Evolutionary conservation across 2,329 filamentous ascomycete genomes (phyloP).

Genomic region (Xylariaceae sp.): DNA sequence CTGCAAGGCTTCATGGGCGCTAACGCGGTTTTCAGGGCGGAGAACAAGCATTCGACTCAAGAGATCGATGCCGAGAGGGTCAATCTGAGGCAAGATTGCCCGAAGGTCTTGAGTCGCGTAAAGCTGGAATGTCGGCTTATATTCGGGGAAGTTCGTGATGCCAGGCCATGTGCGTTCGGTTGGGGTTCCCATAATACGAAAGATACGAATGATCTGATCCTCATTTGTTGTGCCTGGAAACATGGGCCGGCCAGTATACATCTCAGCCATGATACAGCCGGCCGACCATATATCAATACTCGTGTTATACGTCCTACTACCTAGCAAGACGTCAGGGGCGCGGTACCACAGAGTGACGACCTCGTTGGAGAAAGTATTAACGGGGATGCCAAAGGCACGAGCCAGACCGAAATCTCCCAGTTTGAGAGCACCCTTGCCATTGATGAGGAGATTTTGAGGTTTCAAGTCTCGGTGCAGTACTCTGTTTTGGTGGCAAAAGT

Average conservation of each 20-base stretch:
- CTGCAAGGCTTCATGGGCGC: slow-evolving; percentile 76
- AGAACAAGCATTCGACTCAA: slow-evolving; percentile 89
- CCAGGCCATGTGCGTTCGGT: slow-evolving; percentile 94
- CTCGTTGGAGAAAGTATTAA: slow-evolving; percentile 97
- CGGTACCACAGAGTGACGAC: slow-evolving; percentile 98
- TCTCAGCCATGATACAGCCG: slow-evolving; percentile 99
- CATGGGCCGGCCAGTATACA: slow-evolving; percentile 92
- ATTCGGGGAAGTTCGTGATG: slow-evolving; percentile 93
- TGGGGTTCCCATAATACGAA: slow-evolving; percentile 96
- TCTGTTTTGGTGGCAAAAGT: slow-evolving; percentile 96
- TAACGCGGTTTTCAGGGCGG: slow-evolving; percentile 85
- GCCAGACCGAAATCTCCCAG: slow-evolving; percentile 93
- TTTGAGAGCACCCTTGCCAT: slow-evolving; percentile 84
- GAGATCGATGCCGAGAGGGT: slow-evolving; percentile 79
- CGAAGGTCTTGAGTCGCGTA: slow-evolving; percentile 89
- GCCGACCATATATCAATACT: slow-evolving; percentile 99
- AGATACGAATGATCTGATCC: slow-evolving; percentile 94
- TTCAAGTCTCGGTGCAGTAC: slow-evolving; percentile 95
- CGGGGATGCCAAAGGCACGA: slow-evolving; percentile 90
- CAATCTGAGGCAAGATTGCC: slow-evolving; percentile 84
- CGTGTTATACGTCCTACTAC: slow-evolving; percentile 96
- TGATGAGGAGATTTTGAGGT: slow-evolving; percentile 94
- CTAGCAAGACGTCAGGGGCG: slow-evolving; percentile 89
- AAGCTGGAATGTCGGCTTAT: slow-evolving; percentile 91
- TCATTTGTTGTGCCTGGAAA: slow-evolving; percentile 98